Evolutionary conservation across 1,284 basidiomycete genomes (phyloP).

Genomic region (Cryptococcus floricola): DNA sequence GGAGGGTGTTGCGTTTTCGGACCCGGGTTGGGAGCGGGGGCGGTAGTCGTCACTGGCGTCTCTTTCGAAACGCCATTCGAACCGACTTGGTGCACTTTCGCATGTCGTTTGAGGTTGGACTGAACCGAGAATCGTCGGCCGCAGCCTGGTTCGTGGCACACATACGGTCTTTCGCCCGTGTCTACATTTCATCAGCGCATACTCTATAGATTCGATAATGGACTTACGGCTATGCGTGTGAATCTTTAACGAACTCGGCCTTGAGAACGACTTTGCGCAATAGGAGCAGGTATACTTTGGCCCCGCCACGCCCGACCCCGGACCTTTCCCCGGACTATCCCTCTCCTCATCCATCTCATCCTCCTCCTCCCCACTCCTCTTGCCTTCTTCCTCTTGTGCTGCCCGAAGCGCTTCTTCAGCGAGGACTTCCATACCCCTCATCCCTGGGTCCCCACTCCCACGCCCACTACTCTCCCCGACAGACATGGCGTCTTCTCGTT

Average conservation of each 20-base stretch:
- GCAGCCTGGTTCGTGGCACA: slow-evolving; percentile 40
- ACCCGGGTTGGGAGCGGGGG: not conserved
- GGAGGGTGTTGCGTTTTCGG: not conserved
- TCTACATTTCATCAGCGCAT: slow-evolving; percentile 19
- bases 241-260: slow-evolving; percentile 42
- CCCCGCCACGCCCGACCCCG: slow-evolving; percentile 14
- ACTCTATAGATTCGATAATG: not conserved
- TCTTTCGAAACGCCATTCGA: not conserved
- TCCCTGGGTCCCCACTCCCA: slow-evolving; percentile 23
- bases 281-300: slow-evolving; percentile 44
- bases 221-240: slow-evolving; percentile 47
- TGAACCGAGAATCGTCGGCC: slow-evolving; percentile 45
- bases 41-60: not conserved
- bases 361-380: slow-evolving; percentile 12
- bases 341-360: slow-evolving; percentile 6
- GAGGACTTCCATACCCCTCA: slow-evolving; percentile 44
- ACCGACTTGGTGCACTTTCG: slow-evolving; percentile 41
- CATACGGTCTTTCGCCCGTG: slow-evolving; percentile 45
- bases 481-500: slow-evolving; percentile 1
- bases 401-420: slow-evolving; percentile 36
- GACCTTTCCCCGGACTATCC: slow-evolving; percentile 7
- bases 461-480: slow-evolving; percentile 19
- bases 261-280: slow-evolving; percentile 44
- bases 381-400: slow-evolving; percentile 30
- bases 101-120: slow-evolving; percentile 46